phyloP scores from a whole-genome alignment of 2,329 filamentous ascomycete species.

The Orbilia blumenaviensis region DNA sequence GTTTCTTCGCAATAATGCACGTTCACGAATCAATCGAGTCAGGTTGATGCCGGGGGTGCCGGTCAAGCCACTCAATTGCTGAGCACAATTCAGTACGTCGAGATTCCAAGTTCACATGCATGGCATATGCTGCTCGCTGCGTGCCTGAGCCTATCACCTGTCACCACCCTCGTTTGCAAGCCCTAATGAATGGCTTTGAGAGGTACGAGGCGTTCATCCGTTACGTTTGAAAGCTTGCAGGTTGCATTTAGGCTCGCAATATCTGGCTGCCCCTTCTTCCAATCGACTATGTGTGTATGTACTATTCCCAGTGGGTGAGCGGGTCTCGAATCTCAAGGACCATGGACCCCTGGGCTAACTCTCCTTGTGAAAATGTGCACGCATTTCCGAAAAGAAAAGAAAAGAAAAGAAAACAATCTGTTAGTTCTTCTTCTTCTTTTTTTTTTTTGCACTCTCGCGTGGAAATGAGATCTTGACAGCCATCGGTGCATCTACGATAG shows the following conservation, averaged over 20 bases:
- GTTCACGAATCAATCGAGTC: neutral
- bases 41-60: constrained; percentile 1
- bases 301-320: neutral
- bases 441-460: constrained; percentile 18
- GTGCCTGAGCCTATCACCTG: constrained; percentile 12
- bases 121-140: neutral
- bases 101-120: constrained; percentile 22
- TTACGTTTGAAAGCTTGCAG: constrained; percentile 5
- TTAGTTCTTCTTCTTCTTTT: too few species aligned
- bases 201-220: neutral
- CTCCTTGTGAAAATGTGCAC: neutral
- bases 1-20: constrained; percentile 6
- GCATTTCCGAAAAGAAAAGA: neutral
- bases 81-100: neutral
- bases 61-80: constrained; percentile 20
- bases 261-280: neutral
- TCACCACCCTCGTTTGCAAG: constrained; percentile 1
- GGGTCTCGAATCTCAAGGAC: constrained; percentile 18
- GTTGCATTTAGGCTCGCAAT: constrained; percentile 1
- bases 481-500: constrained; percentile 12
- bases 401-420: neutral
- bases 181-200: neutral
- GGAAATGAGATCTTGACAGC: constrained; percentile 29
- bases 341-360: neutral
- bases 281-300: neutral